Evolutionary conservation across 208 protist species (phyloP), one percentile per base, ranked within the genome.

Genomic region (Leishmania tarentolae): DNA sequence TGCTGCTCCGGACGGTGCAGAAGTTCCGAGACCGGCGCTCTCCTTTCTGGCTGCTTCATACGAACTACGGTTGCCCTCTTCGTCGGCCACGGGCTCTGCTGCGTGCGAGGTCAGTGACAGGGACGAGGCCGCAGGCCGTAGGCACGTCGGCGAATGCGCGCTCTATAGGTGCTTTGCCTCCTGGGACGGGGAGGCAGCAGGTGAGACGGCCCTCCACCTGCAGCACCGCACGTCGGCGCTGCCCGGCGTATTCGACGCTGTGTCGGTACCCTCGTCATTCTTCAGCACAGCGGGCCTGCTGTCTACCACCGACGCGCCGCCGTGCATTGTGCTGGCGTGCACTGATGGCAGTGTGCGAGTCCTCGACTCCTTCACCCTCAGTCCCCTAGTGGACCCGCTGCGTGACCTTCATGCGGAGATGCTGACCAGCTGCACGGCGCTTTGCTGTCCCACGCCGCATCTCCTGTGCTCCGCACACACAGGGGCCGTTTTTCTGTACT

Each of bases 401-500:
- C 31, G 84, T 17, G 70, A n/a, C 42, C 76, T 95, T 5, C 87
- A 94, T 76, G 75, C 66, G 31, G 87, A 94, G 63, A 97, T 95
- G 90, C 72, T 97, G 40, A 97, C 94, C 28, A 95, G 92, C 81
- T 93, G 85, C 72, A 94, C 88, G 28, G 86, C 90, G 44, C 75
- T 94, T 70, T 68, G 85, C 44, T 52, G 17, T 71, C 74, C 70
- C 1, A 56, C 57, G 15, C 68, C 78, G 59, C 80, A 85, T 2
- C 83, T 94, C 2, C 80, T 95, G 46, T 95, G 91, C 81, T 95
- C 94, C 11, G 89, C 92, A 1, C 94, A 97, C 86, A 86, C 85
- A 44, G 94, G 94, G 17, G 83, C 68, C 9, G 91, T 93, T 44
- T 28, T 90, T 63, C 61, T 95, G 24, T 93, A 92, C 83, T 79